A percentile compares a stretch with the other conserved stretches of the same genome.
Evolutionary conservation across 2,329 filamentous ascomycete genomes (phyloP).

Genomic region (Hypocrella siamensis): DNA sequence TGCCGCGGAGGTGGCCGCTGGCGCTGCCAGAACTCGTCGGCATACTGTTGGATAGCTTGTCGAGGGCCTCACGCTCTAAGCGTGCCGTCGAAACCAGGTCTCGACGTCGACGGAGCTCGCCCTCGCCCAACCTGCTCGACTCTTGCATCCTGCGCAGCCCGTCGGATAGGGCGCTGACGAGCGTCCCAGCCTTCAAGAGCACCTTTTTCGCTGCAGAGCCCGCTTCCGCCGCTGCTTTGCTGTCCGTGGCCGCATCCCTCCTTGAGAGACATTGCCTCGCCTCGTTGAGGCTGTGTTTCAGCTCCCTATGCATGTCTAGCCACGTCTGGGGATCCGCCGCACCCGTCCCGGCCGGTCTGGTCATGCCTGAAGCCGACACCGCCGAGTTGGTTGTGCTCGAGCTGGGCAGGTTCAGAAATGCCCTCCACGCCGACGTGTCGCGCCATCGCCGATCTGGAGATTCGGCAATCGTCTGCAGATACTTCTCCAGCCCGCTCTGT

Average conservation of each 20-base stretch:
- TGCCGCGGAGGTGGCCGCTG: conserved; percentile 25
- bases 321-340: conserved; percentile 51
- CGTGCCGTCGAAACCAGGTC: conserved; percentile 55
- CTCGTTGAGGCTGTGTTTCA: conserved; percentile 48
- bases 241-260: conserved; percentile 38
- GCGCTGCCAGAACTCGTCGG: too few species aligned
- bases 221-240: conserved; percentile 38
- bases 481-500: conserved; percentile 51
- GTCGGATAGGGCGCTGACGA: conserved; percentile 49
- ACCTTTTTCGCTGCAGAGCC: conserved; percentile 60
- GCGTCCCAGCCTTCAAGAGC: conserved; percentile 50
- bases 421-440: conserved; percentile 54
- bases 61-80: conserved; percentile 62
- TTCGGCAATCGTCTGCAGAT: conserved; percentile 57
- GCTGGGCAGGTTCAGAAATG: conserved; percentile 55
- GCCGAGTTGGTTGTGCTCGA: conserved; percentile 31
- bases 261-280: conserved; percentile 54
- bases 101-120: conserved; percentile 54
- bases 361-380: conserved; percentile 27
- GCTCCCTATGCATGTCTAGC: conserved; percentile 60
- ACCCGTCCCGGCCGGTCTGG: conserved; percentile 20
- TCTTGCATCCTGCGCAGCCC: conserved; percentile 45
- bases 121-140: conserved; percentile 45
- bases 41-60: conserved; percentile 50
- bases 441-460: conserved; percentile 64